A percentile compares a stretch with the other conserved stretches of the same genome.
Conservation (phyloP, 768 basidiomycete genomes). For the Pleurotus platypus region DNA sequence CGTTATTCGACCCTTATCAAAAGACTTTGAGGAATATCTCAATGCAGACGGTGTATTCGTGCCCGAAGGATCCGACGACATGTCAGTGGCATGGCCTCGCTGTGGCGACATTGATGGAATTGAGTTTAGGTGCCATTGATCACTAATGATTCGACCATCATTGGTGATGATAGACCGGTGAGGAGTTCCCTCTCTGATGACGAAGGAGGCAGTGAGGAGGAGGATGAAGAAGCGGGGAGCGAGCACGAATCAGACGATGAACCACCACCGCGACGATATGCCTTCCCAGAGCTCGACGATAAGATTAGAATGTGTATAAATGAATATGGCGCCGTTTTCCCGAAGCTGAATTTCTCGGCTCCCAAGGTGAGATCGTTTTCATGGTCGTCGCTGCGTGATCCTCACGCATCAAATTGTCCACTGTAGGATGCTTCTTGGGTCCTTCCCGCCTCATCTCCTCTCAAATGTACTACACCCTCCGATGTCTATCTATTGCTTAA, state of each 20-base stretch:
- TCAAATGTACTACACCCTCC: slow-evolving; percentile 83
- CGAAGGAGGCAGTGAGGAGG: slow-evolving; percentile 34
- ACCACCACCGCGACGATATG: slow-evolving; percentile 32
- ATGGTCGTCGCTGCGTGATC: neutral
- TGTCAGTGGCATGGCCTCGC: slow-evolving; percentile 39
- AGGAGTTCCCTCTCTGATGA: slow-evolving; percentile 59
- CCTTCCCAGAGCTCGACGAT: slow-evolving; percentile 81
- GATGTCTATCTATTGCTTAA: slow-evolving; percentile 93
- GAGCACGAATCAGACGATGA: slow-evolving; percentile 6
- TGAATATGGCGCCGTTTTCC: slow-evolving; percentile 82
- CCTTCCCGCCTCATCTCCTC: slow-evolving; percentile 74
- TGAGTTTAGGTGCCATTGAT: slow-evolving; percentile 2
- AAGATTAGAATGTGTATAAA: slow-evolving; percentile 63
- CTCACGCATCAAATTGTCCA: neutral
- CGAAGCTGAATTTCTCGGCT: slow-evolving; percentile 95
- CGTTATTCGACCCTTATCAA: slow-evolving; percentile 63
- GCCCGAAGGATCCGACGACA: slow-evolving; percentile 77
- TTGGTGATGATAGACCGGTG: slow-evolving; percentile 34
- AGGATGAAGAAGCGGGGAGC: slow-evolving; percentile 21
- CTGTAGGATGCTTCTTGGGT: slow-evolving; percentile 91
- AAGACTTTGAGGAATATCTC: slow-evolving; percentile 67
- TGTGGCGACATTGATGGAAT: slow-evolving; percentile 3
- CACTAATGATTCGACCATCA: neutral
- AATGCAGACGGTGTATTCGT: slow-evolving; percentile 82
- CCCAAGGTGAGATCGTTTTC: slow-evolving; percentile 56